Evolutionary conservation across 2,329 filamentous ascomycete genomes (phyloP).

Genomic region (Colletotrichum gigasporum): DNA sequence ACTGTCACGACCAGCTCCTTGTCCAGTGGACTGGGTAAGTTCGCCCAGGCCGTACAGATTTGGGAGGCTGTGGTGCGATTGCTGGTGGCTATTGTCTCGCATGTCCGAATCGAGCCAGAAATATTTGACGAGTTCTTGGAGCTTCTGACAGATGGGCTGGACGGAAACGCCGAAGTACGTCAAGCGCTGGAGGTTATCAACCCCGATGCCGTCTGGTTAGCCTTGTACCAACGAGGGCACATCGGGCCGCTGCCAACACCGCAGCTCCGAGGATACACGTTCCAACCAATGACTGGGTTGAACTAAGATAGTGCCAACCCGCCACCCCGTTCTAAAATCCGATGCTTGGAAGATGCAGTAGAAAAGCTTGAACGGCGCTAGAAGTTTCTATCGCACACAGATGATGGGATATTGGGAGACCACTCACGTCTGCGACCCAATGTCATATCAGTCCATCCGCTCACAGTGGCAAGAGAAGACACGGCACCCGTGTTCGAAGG

Average conservation of each 20-base stretch:
- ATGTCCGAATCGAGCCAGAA: constrained; percentile 72
- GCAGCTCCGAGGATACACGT: constrained; percentile 52
- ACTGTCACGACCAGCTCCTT: neutral
- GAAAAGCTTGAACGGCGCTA: constrained; percentile 15
- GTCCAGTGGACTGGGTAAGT: constrained; percentile 59
- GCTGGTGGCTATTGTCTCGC: constrained; percentile 67
- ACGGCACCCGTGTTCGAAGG: neutral
- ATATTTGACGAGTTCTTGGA: constrained; percentile 77
- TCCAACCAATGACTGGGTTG: constrained; percentile 37
- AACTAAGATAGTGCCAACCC: neutral
- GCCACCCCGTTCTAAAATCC: neutral
- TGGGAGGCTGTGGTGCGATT: constrained; percentile 72
- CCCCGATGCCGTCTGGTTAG: constrained; percentile 81
- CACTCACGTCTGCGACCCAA: neutral
- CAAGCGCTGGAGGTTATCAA: constrained; percentile 72
- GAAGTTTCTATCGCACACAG: neutral
- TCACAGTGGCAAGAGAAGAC: neutral
- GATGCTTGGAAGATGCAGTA: neutral
- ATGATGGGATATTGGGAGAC: neutral
- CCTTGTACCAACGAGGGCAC: constrained; percentile 58
- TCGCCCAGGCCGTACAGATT: constrained; percentile 68
- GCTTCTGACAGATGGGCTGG: constrained; percentile 65
- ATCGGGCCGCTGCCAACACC: constrained; percentile 49
- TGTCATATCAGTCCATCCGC: neutral
- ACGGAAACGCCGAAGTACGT: constrained; percentile 57